A percentile compares a stretch with the other conserved stretches of the same genome.
Conservation (phyloP, 140 eudicot species). For the Oenanthe javanica region DNA sequence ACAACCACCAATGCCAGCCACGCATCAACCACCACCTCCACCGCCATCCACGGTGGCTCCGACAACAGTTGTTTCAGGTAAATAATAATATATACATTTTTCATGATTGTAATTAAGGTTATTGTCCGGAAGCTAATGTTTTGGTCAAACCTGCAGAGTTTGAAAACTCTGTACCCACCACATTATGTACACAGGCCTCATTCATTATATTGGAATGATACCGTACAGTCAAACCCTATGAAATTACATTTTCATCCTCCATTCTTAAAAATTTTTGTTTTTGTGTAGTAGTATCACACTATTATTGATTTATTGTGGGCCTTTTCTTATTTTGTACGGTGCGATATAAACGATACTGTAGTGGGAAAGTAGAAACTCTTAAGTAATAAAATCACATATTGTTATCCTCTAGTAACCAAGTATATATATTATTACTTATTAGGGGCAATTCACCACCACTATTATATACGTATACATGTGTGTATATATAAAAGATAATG, state of each 20-base stretch:
- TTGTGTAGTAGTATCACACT: slow-evolving; percentile 1
- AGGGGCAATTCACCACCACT: too few species aligned
- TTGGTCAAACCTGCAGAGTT: slow-evolving; percentile 53
- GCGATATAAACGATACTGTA: neutral
- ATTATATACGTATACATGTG: neutral
- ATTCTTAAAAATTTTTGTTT: neutral
- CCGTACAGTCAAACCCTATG: slow-evolving; percentile 37
- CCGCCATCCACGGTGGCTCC: slow-evolving; percentile 17
- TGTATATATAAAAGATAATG: neutral
- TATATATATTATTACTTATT: neutral
- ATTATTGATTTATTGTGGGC: slow-evolving; percentile 8
- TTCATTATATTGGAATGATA: slow-evolving; percentile 36
- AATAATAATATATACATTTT: neutral
- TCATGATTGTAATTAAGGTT: neutral
- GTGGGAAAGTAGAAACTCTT: neutral
- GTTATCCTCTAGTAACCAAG: neutral
- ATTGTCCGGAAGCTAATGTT: slow-evolving; percentile 23
- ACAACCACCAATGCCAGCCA: slow-evolving; percentile 6
- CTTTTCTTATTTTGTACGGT: slow-evolving; percentile 26
- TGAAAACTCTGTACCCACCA: slow-evolving; percentile 31
- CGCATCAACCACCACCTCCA: slow-evolving; percentile 14
- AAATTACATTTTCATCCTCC: slow-evolving; percentile 8
- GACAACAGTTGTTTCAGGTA: slow-evolving; percentile 27
- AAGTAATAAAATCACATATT: slow-evolving; percentile 3
- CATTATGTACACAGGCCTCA: slow-evolving; percentile 25